phyloP scores from a whole-genome alignment of 306 rosid genomes.

The Cicer cuneatum region DNA sequence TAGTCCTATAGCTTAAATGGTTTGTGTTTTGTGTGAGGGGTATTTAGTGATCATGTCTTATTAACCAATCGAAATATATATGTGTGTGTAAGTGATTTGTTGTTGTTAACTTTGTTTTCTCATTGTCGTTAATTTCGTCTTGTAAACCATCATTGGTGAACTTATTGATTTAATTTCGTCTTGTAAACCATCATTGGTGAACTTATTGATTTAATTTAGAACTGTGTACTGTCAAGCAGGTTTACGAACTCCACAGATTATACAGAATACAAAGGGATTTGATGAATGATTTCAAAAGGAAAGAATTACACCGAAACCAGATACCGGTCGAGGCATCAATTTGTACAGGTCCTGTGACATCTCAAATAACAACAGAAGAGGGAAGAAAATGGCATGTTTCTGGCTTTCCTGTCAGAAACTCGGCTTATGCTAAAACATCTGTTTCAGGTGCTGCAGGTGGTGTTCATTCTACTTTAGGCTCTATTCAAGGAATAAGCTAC shows the following conservation, averaged over 20 bases:
- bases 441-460: constrained; percentile 71
- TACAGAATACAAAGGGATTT: constrained; percentile 87
- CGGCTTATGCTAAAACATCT: constrained; percentile 56
- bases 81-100: too few relatives aligned
- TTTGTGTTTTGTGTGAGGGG: too few relatives aligned
- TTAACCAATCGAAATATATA: too few relatives aligned
- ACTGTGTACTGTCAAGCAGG: constrained; percentile 60
- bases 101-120: too few relatives aligned
- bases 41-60: too few relatives aligned
- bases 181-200: constrained; percentile 34
- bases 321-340: constrained; percentile 66
- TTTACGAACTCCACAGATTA: constrained; percentile 82
- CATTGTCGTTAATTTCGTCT: constrained; percentile 10
- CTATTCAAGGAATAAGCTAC: constrained; percentile 58
- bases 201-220: constrained; percentile 39
- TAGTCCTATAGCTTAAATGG: too few relatives aligned
- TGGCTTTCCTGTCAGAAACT: constrained; percentile 58
- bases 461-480: constrained; percentile 67
- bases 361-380: constrained; percentile 69
- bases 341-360: constrained; percentile 65
- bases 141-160: constrained; percentile 35
- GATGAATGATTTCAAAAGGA: constrained; percentile 79
- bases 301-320: constrained; percentile 60
- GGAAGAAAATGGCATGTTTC: constrained; percentile 65
- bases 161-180: constrained; percentile 37